phyloP scores from a whole-genome alignment of 345 rosid genomes.

The Conringia planisiliqua region DNA sequence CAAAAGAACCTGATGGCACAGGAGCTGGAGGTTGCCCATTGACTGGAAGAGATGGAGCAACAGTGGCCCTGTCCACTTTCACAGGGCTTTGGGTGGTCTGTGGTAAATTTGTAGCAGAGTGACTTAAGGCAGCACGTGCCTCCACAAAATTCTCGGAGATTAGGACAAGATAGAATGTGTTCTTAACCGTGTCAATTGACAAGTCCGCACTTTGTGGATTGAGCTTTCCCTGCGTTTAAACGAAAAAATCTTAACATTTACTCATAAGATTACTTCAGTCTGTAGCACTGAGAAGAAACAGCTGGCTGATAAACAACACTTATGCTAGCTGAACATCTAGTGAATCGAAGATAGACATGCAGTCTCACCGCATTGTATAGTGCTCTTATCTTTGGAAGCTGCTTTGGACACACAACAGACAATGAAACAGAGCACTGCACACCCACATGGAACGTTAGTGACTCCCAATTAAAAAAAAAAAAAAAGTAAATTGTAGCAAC shows the following conservation, averaged over 20 bases:
- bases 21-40: slow-evolving; percentile 61
- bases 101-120: slow-evolving; percentile 62
- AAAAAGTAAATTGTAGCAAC: background rate
- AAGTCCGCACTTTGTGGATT: slow-evolving; percentile 64
- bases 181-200: slow-evolving; percentile 59
- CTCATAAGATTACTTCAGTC: slow-evolving; percentile 19
- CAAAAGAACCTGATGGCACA: slow-evolving; percentile 58
- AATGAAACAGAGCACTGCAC: slow-evolving; percentile 79
- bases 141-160: slow-evolving; percentile 89
- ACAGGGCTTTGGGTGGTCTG: slow-evolving; percentile 69
- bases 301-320: slow-evolving; percentile 10
- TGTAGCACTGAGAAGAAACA: slow-evolving; percentile 3
- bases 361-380: slow-evolving; percentile 80
- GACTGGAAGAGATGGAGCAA: slow-evolving; percentile 47
- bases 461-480: slow-evolving; percentile 3
- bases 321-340: background rate
- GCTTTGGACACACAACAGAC: slow-evolving; percentile 87
- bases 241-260: background rate
- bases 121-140: slow-evolving; percentile 85
- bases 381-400: slow-evolving; percentile 76
- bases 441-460: slow-evolving; percentile 32
- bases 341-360: background rate
- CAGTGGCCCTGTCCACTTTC: slow-evolving; percentile 73
- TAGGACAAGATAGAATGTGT: slow-evolving; percentile 73
- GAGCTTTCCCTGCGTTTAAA: slow-evolving; percentile 67